These are phyloP conservation scores for Stylonectria norvegica DNA, from an alignment of 2,329 filamentous ascomycete genomes.

Conservation along the genomic window DNA sequence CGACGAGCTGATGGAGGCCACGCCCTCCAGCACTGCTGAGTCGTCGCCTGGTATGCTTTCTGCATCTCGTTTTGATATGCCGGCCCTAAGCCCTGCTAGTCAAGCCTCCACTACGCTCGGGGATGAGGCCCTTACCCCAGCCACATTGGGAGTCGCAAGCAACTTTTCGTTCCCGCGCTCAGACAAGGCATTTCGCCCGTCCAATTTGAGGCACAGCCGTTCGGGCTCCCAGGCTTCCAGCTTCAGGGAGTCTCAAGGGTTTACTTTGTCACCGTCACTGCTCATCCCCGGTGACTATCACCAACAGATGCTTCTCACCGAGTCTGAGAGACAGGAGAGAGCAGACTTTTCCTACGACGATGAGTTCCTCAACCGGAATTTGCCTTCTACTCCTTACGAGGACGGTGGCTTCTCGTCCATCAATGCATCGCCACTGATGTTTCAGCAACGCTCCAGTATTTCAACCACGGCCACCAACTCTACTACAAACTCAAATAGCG, in stretches of 20 bases:
- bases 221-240: constrained; percentile 48
- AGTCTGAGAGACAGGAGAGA: constrained; percentile 25
- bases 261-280: constrained; percentile 59
- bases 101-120: constrained; percentile 39
- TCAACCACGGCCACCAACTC: constrained; percentile 52
- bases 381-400: constrained; percentile 18
- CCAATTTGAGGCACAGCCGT: constrained; percentile 34
- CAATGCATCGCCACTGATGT: constrained; percentile 16
- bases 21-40: constrained; percentile 13
- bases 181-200: constrained; percentile 32
- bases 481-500: constrained; percentile 44
- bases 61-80: constrained; percentile 38
- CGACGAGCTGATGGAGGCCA: constrained; percentile 23
- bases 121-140: constrained; percentile 45
- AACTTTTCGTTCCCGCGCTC: constrained; percentile 52
- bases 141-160: constrained; percentile 36
- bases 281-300: constrained; percentile 59
- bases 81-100: constrained; percentile 49
- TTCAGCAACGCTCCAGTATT: constrained; percentile 50
- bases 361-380: constrained; percentile 21
- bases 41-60: constrained; percentile 29
- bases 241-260: constrained; percentile 58
- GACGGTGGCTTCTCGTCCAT: constrained; percentile 16
- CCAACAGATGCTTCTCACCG: constrained; percentile 46
- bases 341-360: constrained; percentile 37